phyloP scores from a whole-genome alignment of 345 rosid species.

The Hypericum perforatum region DNA sequence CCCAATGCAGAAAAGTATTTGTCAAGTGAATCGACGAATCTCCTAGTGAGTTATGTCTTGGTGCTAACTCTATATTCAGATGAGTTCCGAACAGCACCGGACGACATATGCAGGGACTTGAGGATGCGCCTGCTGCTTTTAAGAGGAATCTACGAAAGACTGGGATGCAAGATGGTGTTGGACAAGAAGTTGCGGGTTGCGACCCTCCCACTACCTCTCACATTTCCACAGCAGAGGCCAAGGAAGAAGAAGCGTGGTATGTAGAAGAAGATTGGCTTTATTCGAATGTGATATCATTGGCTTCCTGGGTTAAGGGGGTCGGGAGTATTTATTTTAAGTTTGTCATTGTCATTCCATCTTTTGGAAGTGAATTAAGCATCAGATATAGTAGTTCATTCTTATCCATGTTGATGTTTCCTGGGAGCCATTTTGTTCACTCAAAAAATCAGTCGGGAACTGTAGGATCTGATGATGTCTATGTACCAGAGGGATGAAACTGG shows the following conservation, averaged over 20 bases:
- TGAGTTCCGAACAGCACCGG: constrained; percentile 44
- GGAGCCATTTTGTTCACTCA: too few relatives aligned
- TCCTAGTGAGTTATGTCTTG: constrained; percentile 64
- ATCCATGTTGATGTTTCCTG: too few relatives aligned
- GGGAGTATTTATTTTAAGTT: too few relatives aligned
- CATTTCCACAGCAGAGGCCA: constrained; percentile 36
- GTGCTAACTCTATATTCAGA: constrained; percentile 75
- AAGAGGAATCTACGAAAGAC: constrained; percentile 43
- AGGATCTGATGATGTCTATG: too few relatives aligned
- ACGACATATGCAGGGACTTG: constrained; percentile 69
- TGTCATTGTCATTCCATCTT: too few relatives aligned
- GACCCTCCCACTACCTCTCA: constrained; percentile 57
- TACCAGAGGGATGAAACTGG: too few relatives aligned
- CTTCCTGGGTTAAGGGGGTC: too few relatives aligned
- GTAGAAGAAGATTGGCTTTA: too few relatives aligned
- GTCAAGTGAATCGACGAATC: constrained; percentile 41
- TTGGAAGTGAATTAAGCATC: too few relatives aligned
- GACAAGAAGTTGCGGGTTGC: constrained; percentile 23
- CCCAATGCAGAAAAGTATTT: constrained; percentile 27
- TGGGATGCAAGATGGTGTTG: constrained; percentile 60
- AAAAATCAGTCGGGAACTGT: too few relatives aligned
- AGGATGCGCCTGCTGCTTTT: constrained; percentile 32
- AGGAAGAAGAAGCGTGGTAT: not conserved
- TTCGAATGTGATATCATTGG: too few relatives aligned
- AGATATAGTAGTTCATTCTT: too few relatives aligned